phyloP scores from a whole-genome alignment of 768 basidiomycete species.

The Paxillus ammoniavirescens region DNA sequence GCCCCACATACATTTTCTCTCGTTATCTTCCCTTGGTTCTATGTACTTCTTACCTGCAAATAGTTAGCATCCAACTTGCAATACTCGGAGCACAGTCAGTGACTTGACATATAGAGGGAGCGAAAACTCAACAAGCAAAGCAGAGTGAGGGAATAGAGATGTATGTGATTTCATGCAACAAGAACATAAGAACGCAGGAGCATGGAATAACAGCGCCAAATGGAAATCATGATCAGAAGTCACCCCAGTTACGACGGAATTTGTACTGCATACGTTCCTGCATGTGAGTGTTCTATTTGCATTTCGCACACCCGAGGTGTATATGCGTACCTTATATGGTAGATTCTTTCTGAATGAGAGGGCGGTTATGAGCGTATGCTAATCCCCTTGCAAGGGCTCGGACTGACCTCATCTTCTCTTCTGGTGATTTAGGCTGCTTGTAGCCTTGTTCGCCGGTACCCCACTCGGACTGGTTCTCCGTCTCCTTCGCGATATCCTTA shows the following conservation, averaged over 20 bases:
- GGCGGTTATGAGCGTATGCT: slow-evolving; percentile 3
- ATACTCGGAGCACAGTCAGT: background rate
- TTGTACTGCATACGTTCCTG: slow-evolving; percentile 80
- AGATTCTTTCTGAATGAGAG: slow-evolving; percentile 58
- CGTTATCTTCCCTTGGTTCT: background rate
- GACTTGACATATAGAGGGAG: background rate
- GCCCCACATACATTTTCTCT: slow-evolving; percentile 5
- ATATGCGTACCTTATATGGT: slow-evolving; percentile 76
- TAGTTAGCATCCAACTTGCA: slow-evolving; percentile 5
- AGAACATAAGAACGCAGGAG: slow-evolving; percentile 1
- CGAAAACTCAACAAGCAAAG: slow-evolving; percentile 1
- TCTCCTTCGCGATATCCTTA: slow-evolving; percentile 53
- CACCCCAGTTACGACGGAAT: slow-evolving; percentile 85
- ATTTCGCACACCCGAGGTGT: slow-evolving; percentile 4
- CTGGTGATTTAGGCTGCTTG: slow-evolving; percentile 65
- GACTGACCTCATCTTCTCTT: slow-evolving; percentile 71
- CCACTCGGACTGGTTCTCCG: slow-evolving; percentile 60
- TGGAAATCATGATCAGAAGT: slow-evolving; percentile 52
- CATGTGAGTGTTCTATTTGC: slow-evolving; percentile 43
- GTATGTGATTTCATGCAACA: slow-evolving; percentile 15
- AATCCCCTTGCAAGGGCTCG: background rate
- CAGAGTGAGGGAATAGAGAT: slow-evolving; percentile 26
- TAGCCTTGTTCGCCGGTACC: slow-evolving; percentile 71
- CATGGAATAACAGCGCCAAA: slow-evolving; percentile 8
- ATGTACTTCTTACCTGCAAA: background rate